Percentiles rank a stretch among this genome's conserved stretches.
These are phyloP conservation scores for Luvunga scandens DNA, from an alignment of 345 rosid species.

Conservation along the genomic window DNA sequence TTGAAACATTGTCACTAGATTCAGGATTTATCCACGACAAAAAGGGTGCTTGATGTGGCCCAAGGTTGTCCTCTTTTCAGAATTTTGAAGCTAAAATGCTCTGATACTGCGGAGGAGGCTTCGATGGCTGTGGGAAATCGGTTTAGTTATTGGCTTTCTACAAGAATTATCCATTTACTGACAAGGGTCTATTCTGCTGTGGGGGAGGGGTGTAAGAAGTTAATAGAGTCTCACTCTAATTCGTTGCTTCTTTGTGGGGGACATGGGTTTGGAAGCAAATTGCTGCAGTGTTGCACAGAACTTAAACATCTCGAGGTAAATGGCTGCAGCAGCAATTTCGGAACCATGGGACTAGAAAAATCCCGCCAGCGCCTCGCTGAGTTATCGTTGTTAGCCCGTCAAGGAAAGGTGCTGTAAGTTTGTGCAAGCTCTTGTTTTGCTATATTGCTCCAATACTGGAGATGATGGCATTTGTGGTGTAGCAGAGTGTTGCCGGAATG, in stretches of 20 bases:
- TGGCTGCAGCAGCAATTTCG: conserved; percentile 78
- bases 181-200: conserved; percentile 70
- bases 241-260: conserved; percentile 67
- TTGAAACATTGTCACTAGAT: conserved; percentile 71
- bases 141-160: conserved; percentile 65
- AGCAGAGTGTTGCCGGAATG: conserved; percentile 79
- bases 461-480: conserved; percentile 71
- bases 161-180: conserved; percentile 71
- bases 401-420: conserved; percentile 80
- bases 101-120: conserved; percentile 65
- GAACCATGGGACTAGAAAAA: conserved; percentile 61
- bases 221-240: conserved; percentile 67
- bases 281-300: conserved; percentile 66
- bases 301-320: conserved; percentile 82
- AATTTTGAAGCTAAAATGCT: conserved; percentile 72
- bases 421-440: conserved; percentile 77
- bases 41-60: conserved; percentile 66
- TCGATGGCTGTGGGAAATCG: conserved; percentile 53
- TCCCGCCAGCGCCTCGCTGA: conserved; percentile 64
- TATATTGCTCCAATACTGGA: conserved; percentile 77
- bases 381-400: conserved; percentile 76
- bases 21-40: conserved; percentile 64
- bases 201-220: conserved; percentile 72
- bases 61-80: conserved; percentile 65
- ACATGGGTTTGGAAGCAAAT: conserved; percentile 61